Conservation (phyloP, 1,284 basidiomycete species). For the Rhizoctonia solani region DNA sequence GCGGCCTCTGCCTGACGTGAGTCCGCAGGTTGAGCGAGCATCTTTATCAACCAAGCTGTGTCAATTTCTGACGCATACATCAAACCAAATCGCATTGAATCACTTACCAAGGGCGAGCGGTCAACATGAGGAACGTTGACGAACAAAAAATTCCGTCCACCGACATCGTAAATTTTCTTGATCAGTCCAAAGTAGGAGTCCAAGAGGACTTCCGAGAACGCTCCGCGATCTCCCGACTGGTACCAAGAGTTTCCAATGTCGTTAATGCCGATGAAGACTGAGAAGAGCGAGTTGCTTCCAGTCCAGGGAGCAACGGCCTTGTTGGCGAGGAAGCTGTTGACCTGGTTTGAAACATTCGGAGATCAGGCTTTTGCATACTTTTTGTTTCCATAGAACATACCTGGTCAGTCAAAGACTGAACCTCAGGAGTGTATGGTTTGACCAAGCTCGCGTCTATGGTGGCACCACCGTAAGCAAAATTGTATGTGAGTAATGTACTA, state of each 20-base stretch:
- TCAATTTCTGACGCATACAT: conserved; percentile 1
- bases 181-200: conserved; percentile 62
- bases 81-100: neutral
- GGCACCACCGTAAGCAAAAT: conserved; percentile 38
- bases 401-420: conserved; percentile 35
- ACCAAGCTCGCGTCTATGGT: conserved; percentile 37
- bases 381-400: neutral
- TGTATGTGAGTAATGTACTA: conserved; percentile 35
- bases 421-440: conserved; percentile 33
- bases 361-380: neutral
- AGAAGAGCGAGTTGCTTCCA: conserved; percentile 60
- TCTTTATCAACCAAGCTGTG: conserved; percentile 5
- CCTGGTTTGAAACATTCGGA: conserved; percentile 47
- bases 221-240: conserved; percentile 50
- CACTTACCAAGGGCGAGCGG: conserved; percentile 54
- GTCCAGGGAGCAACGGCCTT: conserved; percentile 59
- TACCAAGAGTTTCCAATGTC: conserved; percentile 39
- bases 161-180: conserved; percentile 56
- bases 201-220: conserved; percentile 58
- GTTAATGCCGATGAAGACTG: conserved; percentile 65
- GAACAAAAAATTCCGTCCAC: conserved; percentile 67
- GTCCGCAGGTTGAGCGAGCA: conserved; percentile 20
- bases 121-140: conserved; percentile 68
- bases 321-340: conserved; percentile 58
- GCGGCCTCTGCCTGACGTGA: conserved; percentile 26